Conservation (phyloP, 2,329 filamentous ascomycete genomes). For the Phialophora verrucosa region DNA sequence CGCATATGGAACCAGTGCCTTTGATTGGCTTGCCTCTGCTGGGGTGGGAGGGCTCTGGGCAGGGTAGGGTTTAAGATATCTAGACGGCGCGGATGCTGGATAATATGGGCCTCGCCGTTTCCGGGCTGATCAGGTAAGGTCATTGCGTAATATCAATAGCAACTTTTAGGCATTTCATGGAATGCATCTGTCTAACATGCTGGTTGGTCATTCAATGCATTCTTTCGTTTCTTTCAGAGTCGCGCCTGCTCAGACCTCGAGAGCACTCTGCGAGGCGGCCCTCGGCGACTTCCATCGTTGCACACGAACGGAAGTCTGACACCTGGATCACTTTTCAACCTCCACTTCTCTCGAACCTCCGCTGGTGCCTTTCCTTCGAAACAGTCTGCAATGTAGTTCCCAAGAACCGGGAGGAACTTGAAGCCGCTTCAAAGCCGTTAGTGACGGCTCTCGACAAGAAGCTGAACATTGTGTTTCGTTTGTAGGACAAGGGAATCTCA, state of each 20-base stretch:
- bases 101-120: no score
- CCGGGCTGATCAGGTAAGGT: not conserved
- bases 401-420: slow-evolving; percentile 71
- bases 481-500: not conserved
- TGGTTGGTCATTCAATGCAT: not conserved
- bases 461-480: not conserved
- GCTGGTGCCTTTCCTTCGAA: slow-evolving; percentile 52
- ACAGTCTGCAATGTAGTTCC: slow-evolving; percentile 65
- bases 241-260: not conserved
- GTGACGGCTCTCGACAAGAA: not conserved
- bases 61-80: not conserved
- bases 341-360: slow-evolving; percentile 68
- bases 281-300: slow-evolving; percentile 45
- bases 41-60: no score
- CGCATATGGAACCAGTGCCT: not conserved
- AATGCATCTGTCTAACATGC: not conserved
- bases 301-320: slow-evolving; percentile 29
- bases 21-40: not conserved
- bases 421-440: slow-evolving; percentile 52
- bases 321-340: slow-evolving; percentile 39
- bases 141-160: not conserved
- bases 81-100: not conserved
- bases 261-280: slow-evolving; percentile 41
- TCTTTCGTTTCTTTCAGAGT: not conserved
- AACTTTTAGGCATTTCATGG: not conserved